A percentile compares a stretch with the other conserved stretches of the same genome.
These are phyloP conservation scores for Starmerella asiatica DNA, from an alignment of 805 yeast genomes.

Conservation along the genomic window DNA sequence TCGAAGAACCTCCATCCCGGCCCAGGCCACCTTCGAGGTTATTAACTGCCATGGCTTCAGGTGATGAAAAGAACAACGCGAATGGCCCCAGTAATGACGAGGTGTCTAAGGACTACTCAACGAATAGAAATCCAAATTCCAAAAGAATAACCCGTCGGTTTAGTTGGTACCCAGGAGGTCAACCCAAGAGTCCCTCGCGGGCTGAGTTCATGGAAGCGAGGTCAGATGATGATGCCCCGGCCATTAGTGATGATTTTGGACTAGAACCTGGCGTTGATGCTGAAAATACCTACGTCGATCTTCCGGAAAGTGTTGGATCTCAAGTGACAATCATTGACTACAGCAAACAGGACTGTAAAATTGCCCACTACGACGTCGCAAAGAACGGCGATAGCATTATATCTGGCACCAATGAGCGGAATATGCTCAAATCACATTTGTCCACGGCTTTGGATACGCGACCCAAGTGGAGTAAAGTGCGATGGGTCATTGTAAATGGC, in stretches of 20 bases:
- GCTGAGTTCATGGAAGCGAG: too few species aligned
- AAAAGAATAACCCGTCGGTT: too few species aligned
- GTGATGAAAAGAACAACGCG: too few species aligned
- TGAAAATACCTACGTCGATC: constrained; percentile 37
- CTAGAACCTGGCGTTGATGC: constrained; percentile 52
- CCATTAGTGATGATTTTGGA: constrained; percentile 25
- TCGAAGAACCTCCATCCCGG: too few species aligned
- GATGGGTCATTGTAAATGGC: constrained; percentile 49
- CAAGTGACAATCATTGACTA: constrained; percentile 43
- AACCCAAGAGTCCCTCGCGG: too few species aligned
- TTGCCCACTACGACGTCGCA: constrained; percentile 31
- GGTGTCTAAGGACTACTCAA: too few species aligned
- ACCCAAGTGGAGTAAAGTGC: constrained; percentile 38
- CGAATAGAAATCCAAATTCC: too few species aligned
- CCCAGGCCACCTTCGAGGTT: too few species aligned
- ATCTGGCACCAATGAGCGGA: constrained; percentile 7
- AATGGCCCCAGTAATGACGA: too few species aligned
- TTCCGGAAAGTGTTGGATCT: constrained; percentile 39
- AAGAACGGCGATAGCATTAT: constrained; percentile 24
- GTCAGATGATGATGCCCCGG: background rate
- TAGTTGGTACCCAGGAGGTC: too few species aligned
- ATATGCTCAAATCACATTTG: constrained; percentile 4
- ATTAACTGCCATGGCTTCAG: too few species aligned
- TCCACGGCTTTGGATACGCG: constrained; percentile 24
- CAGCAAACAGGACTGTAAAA: constrained; percentile 32